Evolutionary conservation across 352 stramenopile genomes (phyloP), one percentile per base, ranked within the genome.

Genomic region (Phytophthora europaea): DNA sequence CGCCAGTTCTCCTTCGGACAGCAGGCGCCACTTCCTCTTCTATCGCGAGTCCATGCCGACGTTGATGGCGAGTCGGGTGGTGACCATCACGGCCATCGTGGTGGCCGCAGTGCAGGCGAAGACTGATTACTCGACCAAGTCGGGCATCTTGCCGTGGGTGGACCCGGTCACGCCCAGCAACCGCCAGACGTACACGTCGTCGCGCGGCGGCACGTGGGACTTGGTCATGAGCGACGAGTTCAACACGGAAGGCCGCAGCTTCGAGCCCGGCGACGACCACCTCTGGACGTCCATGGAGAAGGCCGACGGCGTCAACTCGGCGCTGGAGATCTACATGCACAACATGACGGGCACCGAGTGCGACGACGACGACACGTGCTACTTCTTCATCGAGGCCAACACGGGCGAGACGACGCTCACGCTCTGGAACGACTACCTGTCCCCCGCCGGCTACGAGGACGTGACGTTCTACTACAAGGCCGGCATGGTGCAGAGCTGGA

Each of bases 401-500:
- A 64, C 83, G 4, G 73, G 85, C 28, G 66, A 57, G 26, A 85
- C 67, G 23, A 81, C 62, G n/a, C 50, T 48, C 40, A 48, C 18
- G 40, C 40, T 90, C 45, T 93, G 73, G 70, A 93, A 93, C 66
- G 67, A 82, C 57, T 93, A 90, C 73, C 61, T 77, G 40, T 75
- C 65, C 23, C 73, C 78, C 1, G 78, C 85, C 3, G 78, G 76
- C 2, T 90, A 85, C 58, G 61, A 89, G 63, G 74, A 57, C 48
- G 65, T 73, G 4, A 78, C 56, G 0, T 84, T 86, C 67, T 76
- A 76, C 58, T 76, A 76, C 69, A 69, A 66, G 6, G 88, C 81
- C 28, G 95, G 79, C 2, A 98, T 98, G 91, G 59, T 98, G 2
- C 94, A 98, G 60, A 84, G 77, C n/a, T 99, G 95, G 95, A 96